These are phyloP conservation scores for Solidago caesia DNA, from an alignment of 129 eudicot species.

Conservation along the genomic window DNA sequence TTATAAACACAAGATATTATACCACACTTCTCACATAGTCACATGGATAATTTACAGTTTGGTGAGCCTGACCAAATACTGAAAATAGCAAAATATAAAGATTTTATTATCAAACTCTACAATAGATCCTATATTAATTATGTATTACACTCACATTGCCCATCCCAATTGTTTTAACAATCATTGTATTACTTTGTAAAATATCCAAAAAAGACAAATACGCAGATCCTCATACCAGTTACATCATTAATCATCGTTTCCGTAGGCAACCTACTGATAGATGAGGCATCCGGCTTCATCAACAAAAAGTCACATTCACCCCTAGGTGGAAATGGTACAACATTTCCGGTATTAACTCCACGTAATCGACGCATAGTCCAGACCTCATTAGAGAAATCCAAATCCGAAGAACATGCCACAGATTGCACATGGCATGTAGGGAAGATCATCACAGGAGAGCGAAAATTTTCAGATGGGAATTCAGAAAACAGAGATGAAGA, in stretches of 20 bases:
- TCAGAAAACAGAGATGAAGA: not conserved
- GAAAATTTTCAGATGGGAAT: not conserved
- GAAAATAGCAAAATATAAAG: constrained; percentile 8
- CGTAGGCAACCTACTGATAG: not conserved
- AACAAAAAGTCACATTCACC: constrained; percentile 18
- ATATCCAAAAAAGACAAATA: not conserved
- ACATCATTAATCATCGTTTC: constrained; percentile 3
- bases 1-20: constrained; percentile 1
- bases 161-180: not conserved
- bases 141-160: not conserved
- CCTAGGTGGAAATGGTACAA: constrained; percentile 1
- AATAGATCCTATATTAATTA: constrained; percentile 17
- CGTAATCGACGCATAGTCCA: not conserved
- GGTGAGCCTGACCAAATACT: not conserved
- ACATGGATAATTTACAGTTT: not conserved
- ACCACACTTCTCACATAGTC: constrained; percentile 15
- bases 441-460: constrained; percentile 13
- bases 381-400: not conserved
- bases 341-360: constrained; percentile 12
- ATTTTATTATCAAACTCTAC: not conserved
- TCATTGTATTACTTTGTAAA: constrained; percentile 16
- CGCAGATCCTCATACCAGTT: constrained; percentile 24
- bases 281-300: constrained; percentile 1
- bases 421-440: constrained; percentile 5
- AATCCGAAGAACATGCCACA: constrained; percentile 2